phyloP scores from a whole-genome alignment of 2,329 filamentous ascomycete genomes.

The Periglandula ipomoeae region DNA sequence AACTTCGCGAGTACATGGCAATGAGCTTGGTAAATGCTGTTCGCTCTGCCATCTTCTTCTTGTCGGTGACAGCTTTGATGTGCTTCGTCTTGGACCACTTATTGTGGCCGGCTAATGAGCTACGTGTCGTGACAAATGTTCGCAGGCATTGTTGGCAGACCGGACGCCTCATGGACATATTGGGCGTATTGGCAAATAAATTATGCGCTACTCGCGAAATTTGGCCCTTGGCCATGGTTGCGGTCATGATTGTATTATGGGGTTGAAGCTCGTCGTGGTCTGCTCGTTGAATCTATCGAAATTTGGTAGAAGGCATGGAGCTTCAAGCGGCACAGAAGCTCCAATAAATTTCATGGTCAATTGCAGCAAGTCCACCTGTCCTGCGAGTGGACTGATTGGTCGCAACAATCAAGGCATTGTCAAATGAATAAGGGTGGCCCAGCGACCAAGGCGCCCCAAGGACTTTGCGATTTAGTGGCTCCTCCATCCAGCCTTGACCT shows the following conservation, averaged over 20 bases:
- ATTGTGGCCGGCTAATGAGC: slow-evolving; percentile 62
- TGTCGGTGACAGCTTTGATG: slow-evolving; percentile 82
- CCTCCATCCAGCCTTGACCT: too few species aligned
- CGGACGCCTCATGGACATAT: not conserved
- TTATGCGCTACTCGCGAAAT: not conserved
- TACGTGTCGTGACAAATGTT: slow-evolving; percentile 35
- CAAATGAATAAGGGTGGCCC: too few species aligned
- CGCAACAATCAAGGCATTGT: too few species aligned
- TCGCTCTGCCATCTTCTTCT: slow-evolving; percentile 65
- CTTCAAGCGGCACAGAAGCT: too few species aligned
- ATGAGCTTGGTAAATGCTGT: slow-evolving; percentile 63
- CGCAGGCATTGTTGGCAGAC: slow-evolving; percentile 41
- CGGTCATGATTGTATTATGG: not conserved
- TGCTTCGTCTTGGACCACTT: slow-evolving; percentile 96
- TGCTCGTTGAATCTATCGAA: too few species aligned
- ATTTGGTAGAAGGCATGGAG: too few species aligned
- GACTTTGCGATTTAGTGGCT: not conserved
- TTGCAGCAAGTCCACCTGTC: too few species aligned
- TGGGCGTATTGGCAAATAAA: not conserved
- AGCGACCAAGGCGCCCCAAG: too few species aligned
- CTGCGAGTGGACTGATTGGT: too few species aligned
- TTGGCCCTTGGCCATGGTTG: not conserved
- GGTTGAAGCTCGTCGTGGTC: too few species aligned
- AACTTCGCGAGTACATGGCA: slow-evolving; percentile 65
- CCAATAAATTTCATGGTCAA: too few species aligned